Evolutionary conservation across 1,139 yeast genomes (phyloP).

Genomic region (Suhomyces coccinellae): DNA sequence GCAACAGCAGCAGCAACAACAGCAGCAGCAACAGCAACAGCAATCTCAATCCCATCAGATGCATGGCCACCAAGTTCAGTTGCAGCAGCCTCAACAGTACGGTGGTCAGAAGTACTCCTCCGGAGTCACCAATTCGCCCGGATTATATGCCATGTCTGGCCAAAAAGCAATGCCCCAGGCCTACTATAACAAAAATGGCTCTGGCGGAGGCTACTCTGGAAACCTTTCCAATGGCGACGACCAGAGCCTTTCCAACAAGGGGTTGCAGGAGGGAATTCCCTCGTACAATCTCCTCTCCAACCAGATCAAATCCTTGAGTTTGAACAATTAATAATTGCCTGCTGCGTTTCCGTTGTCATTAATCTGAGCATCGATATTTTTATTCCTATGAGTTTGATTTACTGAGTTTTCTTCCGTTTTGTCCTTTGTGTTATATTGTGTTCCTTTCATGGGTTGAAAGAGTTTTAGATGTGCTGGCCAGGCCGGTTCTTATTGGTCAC

Average conservation of each 20-base stretch:
- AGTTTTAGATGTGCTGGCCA: slow-evolving; percentile 1
- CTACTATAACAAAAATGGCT: slow-evolving; percentile 11
- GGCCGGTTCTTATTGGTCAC: neutral
- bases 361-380: slow-evolving; percentile 4
- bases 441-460: slow-evolving; percentile 5
- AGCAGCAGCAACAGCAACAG: slow-evolving; percentile 14
- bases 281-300: slow-evolving; percentile 23
- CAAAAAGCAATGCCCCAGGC: slow-evolving; percentile 13
- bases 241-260: slow-evolving; percentile 1
- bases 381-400: slow-evolving; percentile 6
- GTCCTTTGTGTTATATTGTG: slow-evolving; percentile 5
- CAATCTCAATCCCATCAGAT: slow-evolving; percentile 13
- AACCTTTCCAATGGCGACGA: slow-evolving; percentile 7
- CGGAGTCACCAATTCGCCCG: slow-evolving; percentile 27
- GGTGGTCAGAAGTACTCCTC: slow-evolving; percentile 23
- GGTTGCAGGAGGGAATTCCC: slow-evolving; percentile 14
- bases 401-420: slow-evolving; percentile 1
- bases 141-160: slow-evolving; percentile 25
- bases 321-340: slow-evolving; percentile 20
- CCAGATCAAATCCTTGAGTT: slow-evolving; percentile 40
- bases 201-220: slow-evolving; percentile 16
- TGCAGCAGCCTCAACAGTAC: slow-evolving; percentile 12
- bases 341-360: neutral
- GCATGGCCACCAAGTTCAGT: slow-evolving; percentile 17
- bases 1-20: slow-evolving; percentile 11